Percentiles rank a stretch among this genome's conserved stretches.
phyloP scores from a whole-genome alignment of 2,329 filamentous ascomycete genomes.

The Metarhizium rileyi region DNA sequence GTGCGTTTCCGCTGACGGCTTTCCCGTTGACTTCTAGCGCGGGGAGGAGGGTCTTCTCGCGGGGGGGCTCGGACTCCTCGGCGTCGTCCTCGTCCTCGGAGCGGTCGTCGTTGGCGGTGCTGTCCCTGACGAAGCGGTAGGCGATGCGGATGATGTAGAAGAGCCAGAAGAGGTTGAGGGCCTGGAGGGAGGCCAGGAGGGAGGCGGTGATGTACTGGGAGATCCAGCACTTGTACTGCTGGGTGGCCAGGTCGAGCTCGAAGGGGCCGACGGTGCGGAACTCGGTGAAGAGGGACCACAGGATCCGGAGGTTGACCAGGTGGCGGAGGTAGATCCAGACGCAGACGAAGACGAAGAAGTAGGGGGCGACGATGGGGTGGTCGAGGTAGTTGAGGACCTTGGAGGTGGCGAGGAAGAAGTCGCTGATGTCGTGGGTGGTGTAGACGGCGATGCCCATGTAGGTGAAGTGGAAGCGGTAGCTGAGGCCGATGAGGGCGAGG shows the following conservation, averaged over 20 bases:
- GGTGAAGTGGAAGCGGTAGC: conserved; percentile 94
- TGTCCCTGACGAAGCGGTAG: conserved; percentile 56
- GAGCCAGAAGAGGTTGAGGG: conserved; percentile 74
- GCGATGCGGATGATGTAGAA: conserved; percentile 68
- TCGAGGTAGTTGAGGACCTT: conserved; percentile 90
- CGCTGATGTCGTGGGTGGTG: conserved; percentile 86
- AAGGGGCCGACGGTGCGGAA: conserved; percentile 67
- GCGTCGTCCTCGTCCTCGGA: conserved; percentile 54
- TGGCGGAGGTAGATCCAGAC: conserved; percentile 89
- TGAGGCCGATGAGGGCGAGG: conserved; percentile 69
- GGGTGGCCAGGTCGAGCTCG: conserved; percentile 63
- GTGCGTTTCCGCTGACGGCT: conserved; percentile 9
- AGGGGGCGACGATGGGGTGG: conserved; percentile 65
- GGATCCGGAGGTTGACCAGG: conserved; percentile 68
- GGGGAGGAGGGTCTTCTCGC: conserved; percentile 15
- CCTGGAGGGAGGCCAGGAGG: conserved; percentile 59
- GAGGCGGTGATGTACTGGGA: conserved; percentile 56
- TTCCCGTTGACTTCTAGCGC: conserved; percentile 14
- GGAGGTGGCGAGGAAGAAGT: conserved; percentile 91
- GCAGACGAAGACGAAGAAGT: conserved; percentile 72
- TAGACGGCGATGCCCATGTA: conserved; percentile 92
- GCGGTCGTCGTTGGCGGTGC: conserved; percentile 57
- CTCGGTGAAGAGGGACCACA: conserved; percentile 65
- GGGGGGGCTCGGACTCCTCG: conserved; percentile 38
- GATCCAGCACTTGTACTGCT: conserved; percentile 69